Base-by-base conservation (phyloP, 345 rosid genomes). In the Heritiera littoralis region DNA sequence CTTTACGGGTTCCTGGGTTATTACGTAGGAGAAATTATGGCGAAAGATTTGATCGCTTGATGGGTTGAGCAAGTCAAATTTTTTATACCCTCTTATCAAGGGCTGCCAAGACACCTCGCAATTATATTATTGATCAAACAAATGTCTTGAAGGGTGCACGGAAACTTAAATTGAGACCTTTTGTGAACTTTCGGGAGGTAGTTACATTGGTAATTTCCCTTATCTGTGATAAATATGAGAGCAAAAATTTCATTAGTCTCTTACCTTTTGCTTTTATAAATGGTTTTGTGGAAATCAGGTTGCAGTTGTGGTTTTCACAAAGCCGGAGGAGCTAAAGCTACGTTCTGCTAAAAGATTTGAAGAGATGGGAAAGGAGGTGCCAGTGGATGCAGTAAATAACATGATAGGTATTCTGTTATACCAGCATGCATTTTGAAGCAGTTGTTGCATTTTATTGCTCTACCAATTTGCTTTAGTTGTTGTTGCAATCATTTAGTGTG, bases 101-200 rank as follows among this genome's bases (percentile, higher is more conserved):
- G 77, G 86, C 88, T 9, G 83, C 86, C 0, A 71, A 56, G 78
- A 84, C 78, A 46, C 82, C 82, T 56, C 59, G 69, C 10, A 84
- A 83, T 74, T 83, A 77, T 65, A 55, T 87, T 23, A 72, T 87
- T 61, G 86, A 87, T 74, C 85, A 79, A 81, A 85, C 83, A 38
- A 87, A 83, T 78, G 82, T 83, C 67, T 84, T 73, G 80, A 83
- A 81, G 77, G 75, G 82, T 81, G 87, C 85, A 73, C 79, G 83
- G 7, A 79, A 64, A 63, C 80, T 79, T 54, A 82, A 86, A 83
- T 60, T 84, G 74, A 77, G 68, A 48, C 83, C 66, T n/a, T 86
- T 84, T 83, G 75, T 61, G 35, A 74, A 23, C 45, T 83, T 83
- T 13, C 54, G 6, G 20, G 83, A 79, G 87, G 89, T 84, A 66